phyloP scores from a whole-genome alignment of 371 early-diverging fungal genomes.

The Capniomyces stellatus region DNA sequence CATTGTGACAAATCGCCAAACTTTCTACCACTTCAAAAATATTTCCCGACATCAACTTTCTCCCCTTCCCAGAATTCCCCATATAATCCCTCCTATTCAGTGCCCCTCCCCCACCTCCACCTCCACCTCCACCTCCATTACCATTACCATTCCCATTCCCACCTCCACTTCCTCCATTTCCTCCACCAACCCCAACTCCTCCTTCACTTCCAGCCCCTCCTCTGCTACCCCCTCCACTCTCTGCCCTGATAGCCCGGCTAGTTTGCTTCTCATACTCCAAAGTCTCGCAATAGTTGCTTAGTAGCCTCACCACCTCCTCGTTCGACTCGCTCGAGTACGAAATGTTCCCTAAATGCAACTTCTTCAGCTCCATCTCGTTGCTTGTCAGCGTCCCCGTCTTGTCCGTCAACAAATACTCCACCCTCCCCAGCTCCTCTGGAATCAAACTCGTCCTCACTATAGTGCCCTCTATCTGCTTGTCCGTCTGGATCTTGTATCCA shows the following conservation, averaged over 20 bases:
- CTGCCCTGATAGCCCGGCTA: neutral
- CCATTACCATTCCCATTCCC: neutral
- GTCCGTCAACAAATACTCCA: slow-evolving; percentile 93
- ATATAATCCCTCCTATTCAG: too few relatives aligned
- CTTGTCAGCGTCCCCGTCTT: slow-evolving; percentile 99
- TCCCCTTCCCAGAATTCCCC: too few relatives aligned
- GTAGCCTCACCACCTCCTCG: slow-evolving; percentile 46
- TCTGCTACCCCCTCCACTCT: too few relatives aligned
- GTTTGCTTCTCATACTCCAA: neutral
- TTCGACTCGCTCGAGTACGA: slow-evolving; percentile 79
- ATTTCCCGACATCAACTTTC: neutral
- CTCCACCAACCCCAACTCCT: neutral
- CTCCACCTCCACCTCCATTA: neutral
- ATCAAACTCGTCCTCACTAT: slow-evolving; percentile 88
- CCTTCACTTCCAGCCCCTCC: too few relatives aligned
- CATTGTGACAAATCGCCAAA: slow-evolving; percentile 85
- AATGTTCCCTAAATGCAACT: slow-evolving; percentile 93
- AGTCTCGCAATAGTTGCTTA: neutral
- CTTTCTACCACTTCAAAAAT: slow-evolving; percentile 71
- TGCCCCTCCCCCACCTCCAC: neutral
- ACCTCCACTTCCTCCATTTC: neutral
- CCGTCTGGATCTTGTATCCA: slow-evolving; percentile 63
- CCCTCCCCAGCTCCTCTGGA: slow-evolving; percentile 98
- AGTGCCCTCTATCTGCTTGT: slow-evolving; percentile 62
- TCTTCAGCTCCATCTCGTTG: slow-evolving; percentile 98